These are phyloP conservation scores for Cladophialophora carrionii DNA, from an alignment of 2,329 filamentous ascomycete genomes.

Conservation along the genomic window DNA sequence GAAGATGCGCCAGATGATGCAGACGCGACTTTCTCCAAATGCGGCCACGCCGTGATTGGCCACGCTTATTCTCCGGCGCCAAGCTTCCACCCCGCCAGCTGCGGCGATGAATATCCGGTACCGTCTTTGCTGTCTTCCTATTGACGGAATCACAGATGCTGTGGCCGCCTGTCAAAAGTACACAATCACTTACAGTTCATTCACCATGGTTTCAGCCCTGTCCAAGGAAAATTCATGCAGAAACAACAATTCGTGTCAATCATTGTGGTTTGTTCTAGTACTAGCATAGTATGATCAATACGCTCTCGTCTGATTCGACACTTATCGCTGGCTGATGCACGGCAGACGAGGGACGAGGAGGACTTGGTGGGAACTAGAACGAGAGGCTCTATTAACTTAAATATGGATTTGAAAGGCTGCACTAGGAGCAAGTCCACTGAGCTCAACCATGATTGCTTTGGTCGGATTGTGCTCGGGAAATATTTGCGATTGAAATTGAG, in stretches of 20 bases:
- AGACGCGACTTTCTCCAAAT: constrained; percentile 16
- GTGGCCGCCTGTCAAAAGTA: background rate
- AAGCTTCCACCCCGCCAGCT: background rate
- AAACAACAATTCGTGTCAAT: background rate
- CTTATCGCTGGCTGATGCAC: no score
- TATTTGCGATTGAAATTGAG: background rate
- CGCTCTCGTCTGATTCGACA: background rate
- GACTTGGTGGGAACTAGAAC: no score
- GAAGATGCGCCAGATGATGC: constrained; percentile 7
- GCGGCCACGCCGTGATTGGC: constrained; percentile 11
- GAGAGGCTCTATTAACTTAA: no score
- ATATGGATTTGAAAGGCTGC: no score
- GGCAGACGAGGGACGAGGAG: no score
- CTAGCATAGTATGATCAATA: background rate
- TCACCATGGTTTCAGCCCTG: background rate
- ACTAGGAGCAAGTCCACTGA: no score
- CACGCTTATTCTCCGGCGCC: background rate
- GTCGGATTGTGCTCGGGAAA: background rate
- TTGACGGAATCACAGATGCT: background rate
- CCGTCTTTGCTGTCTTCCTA: constrained; percentile 9
- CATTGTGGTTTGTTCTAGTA: background rate
- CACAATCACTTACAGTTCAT: background rate
- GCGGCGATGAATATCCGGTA: constrained; percentile 14
- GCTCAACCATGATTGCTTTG: background rate
- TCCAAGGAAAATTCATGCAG: background rate